phyloP scores from a whole-genome alignment of 1,284 basidiomycete genomes.

The Cutaneotrichosporon sp. region DNA sequence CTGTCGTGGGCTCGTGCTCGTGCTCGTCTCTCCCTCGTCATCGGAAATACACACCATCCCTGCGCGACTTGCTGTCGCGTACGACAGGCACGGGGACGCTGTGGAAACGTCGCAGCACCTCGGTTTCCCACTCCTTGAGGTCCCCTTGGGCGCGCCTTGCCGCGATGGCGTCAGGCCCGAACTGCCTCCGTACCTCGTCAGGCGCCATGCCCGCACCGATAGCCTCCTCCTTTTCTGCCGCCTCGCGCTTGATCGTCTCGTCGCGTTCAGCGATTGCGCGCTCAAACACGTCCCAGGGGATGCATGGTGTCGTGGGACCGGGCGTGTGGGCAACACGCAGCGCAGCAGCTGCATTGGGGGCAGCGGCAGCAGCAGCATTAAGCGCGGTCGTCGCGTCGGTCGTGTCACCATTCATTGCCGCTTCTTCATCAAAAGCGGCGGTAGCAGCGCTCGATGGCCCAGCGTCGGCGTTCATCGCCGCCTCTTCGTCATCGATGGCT shows the following conservation, averaged over 20 bases:
- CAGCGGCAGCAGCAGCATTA: not conserved
- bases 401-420: conserved; percentile 1
- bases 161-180: conserved; percentile 48
- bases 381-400: conserved; percentile 1
- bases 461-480: conserved; percentile 2
- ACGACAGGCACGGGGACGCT: conserved; percentile 31
- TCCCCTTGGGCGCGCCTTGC: conserved; percentile 42
- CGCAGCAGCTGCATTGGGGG: not conserved
- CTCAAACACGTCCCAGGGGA: conserved; percentile 74
- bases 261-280: conserved; percentile 53
- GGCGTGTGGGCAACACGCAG: not conserved
- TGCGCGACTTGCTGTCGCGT: conserved; percentile 14
- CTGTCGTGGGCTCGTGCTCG: too few relatives aligned
- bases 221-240: conserved; percentile 46
- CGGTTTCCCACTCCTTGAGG: conserved; percentile 45
- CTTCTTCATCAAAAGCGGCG: not conserved
- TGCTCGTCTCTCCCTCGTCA: too few relatives aligned
- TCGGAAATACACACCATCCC: conserved; percentile 2
- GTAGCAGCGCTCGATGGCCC: conserved; percentile 3
- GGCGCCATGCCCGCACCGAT: conserved; percentile 47
- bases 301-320: conserved; percentile 50
- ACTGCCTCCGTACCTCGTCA: conserved; percentile 27
- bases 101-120: conserved; percentile 39
- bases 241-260: conserved; percentile 45
- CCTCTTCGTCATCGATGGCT: conserved; percentile 41